These are phyloP conservation scores for Aureobasidium sp. DNA, from an alignment of 2,329 filamentous ascomycete species.

Conservation along the genomic window DNA sequence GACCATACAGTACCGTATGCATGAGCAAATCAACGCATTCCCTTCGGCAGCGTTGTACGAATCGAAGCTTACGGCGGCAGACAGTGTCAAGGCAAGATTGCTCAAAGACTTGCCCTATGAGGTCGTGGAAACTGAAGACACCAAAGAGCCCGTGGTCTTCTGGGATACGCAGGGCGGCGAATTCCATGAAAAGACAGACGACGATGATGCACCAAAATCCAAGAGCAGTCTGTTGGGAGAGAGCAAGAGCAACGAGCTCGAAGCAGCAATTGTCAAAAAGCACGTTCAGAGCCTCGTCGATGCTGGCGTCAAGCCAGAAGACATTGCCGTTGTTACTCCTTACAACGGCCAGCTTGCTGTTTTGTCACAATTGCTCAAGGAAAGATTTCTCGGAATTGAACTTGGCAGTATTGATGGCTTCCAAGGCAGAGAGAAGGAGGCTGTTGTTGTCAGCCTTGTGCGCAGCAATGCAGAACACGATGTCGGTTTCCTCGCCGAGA, in stretches of 20 bases:
- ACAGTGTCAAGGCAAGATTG: slow-evolving; percentile 66
- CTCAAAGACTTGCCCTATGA: slow-evolving; percentile 72
- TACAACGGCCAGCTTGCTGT: slow-evolving; percentile 91
- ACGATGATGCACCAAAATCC: slow-evolving; percentile 62
- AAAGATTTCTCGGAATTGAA: slow-evolving; percentile 75
- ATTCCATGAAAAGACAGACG: slow-evolving; percentile 74
- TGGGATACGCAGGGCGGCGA: slow-evolving; percentile 95
- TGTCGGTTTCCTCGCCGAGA: slow-evolving; percentile 89
- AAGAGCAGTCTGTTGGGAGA: slow-evolving; percentile 60
- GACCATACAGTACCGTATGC: slow-evolving; percentile 97
- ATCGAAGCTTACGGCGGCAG: slow-evolving; percentile 70
- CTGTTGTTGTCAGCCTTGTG: slow-evolving; percentile 87
- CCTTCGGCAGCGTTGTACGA: slow-evolving; percentile 86
- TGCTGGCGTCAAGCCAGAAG: slow-evolving; percentile 70
- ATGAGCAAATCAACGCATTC: slow-evolving; percentile 90
- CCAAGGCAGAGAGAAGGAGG: slow-evolving; percentile 89
- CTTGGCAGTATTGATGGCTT: slow-evolving; percentile 97
- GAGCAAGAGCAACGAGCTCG: slow-evolving; percentile 88
- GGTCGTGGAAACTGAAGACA: slow-evolving; percentile 76
- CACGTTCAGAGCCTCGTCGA: slow-evolving; percentile 72
- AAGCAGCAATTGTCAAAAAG: slow-evolving; percentile 70
- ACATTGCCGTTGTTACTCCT: slow-evolving; percentile 90
- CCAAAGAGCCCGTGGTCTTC: slow-evolving; percentile 79
- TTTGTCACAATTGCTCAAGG: slow-evolving; percentile 68
- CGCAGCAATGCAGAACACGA: slow-evolving; percentile 80